Conservation (phyloP, 805 yeast genomes). For the Komagataella kurtzmanii region DNA sequence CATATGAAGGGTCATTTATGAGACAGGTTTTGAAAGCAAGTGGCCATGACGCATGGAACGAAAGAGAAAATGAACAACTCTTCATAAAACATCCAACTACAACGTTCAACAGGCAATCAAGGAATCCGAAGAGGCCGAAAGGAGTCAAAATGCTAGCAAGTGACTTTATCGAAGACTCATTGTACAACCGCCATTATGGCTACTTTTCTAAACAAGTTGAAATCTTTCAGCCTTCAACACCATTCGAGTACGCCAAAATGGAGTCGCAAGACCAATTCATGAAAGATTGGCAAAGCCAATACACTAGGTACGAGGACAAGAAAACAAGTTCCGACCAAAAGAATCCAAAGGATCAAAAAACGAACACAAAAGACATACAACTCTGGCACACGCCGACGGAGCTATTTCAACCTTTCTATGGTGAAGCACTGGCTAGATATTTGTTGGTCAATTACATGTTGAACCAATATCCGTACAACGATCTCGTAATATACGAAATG, state of each 20-base stretch:
- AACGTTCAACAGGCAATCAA: slow-evolving; percentile 19
- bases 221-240: slow-evolving; percentile 54
- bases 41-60: slow-evolving; percentile 21
- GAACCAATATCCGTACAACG: slow-evolving; percentile 55
- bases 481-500: slow-evolving; percentile 69
- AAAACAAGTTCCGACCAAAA: slow-evolving; percentile 7
- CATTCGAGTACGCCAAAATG: slow-evolving; percentile 48
- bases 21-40: slow-evolving; percentile 16
- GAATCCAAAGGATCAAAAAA: slow-evolving; percentile 8
- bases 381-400: slow-evolving; percentile 90
- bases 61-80: slow-evolving; percentile 15
- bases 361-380: slow-evolving; percentile 24
- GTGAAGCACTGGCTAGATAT: slow-evolving; percentile 76
- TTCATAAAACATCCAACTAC: slow-evolving; percentile 32
- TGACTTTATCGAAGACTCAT: slow-evolving; percentile 75
- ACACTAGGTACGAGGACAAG: slow-evolving; percentile 33
- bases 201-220: slow-evolving; percentile 71
- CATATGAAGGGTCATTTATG: neutral
- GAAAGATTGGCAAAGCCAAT: slow-evolving; percentile 52
- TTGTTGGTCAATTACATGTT: slow-evolving; percentile 57
- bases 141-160: slow-evolving; percentile 58
- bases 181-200: slow-evolving; percentile 74
- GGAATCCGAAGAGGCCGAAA: slow-evolving; percentile 35
- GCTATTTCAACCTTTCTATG: slow-evolving; percentile 71
- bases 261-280: slow-evolving; percentile 58